A percentile compares a stretch with the other conserved stretches of the same genome.
phyloP scores from a whole-genome alignment of 495 filamentous ascomycete species.

The Neurospora cerealis region DNA sequence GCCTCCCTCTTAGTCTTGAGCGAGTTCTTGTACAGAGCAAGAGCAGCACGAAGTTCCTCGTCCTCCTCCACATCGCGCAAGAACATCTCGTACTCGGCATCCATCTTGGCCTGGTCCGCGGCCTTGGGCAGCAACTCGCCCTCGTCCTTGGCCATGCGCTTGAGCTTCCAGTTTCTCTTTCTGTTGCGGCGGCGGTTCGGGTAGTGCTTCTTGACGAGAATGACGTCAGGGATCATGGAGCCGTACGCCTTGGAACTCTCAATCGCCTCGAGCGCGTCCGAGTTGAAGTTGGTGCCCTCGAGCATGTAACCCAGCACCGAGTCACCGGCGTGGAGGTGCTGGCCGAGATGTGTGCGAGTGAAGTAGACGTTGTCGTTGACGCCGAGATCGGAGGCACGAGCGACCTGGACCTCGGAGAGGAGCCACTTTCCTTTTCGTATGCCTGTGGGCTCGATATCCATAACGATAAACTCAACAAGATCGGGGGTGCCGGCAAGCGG shows the following conservation, averaged over 20 bases:
- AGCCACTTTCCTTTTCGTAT: constrained; percentile 68
- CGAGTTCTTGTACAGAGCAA: constrained; percentile 73
- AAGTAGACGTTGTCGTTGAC: constrained; percentile 78
- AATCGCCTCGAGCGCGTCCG: constrained; percentile 66
- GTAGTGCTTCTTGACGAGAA: constrained; percentile 95
- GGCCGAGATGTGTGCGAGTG: constrained; percentile 80
- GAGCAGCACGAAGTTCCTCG: constrained; percentile 67
- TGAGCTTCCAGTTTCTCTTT: constrained; percentile 80
- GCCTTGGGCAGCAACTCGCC: constrained; percentile 68
- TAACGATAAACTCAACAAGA: constrained; percentile 82
- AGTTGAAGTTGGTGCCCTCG: constrained; percentile 85
- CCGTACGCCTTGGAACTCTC: constrained; percentile 59
- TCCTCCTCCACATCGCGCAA: constrained; percentile 95
- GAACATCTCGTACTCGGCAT: constrained; percentile 94
- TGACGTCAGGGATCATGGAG: constrained; percentile 76
- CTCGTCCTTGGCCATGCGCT: constrained; percentile 85
- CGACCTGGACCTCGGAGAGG: constrained; percentile 78
- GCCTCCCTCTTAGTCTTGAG: constrained; percentile 27
- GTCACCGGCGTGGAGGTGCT: constrained; percentile 80
- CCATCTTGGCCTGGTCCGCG: constrained; percentile 72
- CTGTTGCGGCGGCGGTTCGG: constrained; percentile 73
- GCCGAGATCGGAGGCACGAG: constrained; percentile 81
- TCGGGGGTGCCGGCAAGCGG: constrained; percentile 76
- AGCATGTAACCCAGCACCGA: constrained; percentile 86
- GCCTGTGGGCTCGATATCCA: constrained; percentile 84